Evolutionary conservation across 768 basidiomycete species (phyloP).

Genomic region (Cantharellus anzutake): DNA sequence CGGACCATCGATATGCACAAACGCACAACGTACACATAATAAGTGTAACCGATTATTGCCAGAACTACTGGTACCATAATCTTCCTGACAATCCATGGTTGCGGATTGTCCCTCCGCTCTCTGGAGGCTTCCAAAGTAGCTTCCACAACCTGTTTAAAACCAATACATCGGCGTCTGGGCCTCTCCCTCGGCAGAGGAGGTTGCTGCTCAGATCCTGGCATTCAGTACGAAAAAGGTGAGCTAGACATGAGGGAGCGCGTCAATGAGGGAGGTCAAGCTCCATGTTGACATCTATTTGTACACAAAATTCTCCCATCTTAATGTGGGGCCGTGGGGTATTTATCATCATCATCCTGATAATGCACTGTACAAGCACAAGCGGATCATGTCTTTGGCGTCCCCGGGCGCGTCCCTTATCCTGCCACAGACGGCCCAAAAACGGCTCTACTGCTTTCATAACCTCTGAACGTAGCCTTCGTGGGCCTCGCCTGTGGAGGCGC

Average conservation of each 20-base stretch:
- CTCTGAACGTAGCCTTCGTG: neutral
- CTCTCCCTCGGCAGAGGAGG: neutral
- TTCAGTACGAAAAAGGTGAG: no score
- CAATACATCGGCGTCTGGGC: neutral
- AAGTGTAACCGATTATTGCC: slow-evolving; percentile 43
- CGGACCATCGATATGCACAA: slow-evolving; percentile 56
- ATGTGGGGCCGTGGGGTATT: neutral
- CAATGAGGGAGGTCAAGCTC: neutral
- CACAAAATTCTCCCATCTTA: neutral
- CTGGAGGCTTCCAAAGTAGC: neutral
- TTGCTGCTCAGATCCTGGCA: no score
- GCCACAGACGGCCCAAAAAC: neutral
- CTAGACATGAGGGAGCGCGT: no score
- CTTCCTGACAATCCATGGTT: slow-evolving; percentile 62
- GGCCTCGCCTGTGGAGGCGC: neutral
- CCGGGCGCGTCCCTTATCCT: neutral
- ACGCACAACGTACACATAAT: slow-evolving; percentile 60
- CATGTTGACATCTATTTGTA: neutral
- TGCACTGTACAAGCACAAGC: neutral
- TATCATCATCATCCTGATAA: neutral
- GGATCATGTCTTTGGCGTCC: no score
- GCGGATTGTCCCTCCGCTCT: slow-evolving; percentile 3
- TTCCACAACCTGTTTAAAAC: neutral
- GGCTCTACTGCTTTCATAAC: neutral
- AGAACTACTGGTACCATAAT: slow-evolving; percentile 38